A percentile compares a stretch with the other conserved stretches of the same genome.
These are phyloP conservation scores for Cystobasidium slooffiae DNA, from an alignment of 1,284 basidiomycete genomes.

Conservation along the genomic window DNA sequence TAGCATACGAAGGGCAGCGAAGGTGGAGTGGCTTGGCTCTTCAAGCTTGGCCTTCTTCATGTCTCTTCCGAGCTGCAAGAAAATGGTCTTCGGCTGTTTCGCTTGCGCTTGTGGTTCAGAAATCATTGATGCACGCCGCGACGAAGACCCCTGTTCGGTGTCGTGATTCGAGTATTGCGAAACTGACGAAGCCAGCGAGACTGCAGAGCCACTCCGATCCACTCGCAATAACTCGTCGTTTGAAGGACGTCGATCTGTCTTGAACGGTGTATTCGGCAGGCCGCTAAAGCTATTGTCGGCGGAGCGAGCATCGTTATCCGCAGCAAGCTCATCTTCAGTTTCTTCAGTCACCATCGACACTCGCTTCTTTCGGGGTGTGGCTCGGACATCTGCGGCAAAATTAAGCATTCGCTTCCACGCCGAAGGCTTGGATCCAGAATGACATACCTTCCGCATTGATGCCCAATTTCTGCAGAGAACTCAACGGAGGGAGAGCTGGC, in stretches of 20 bases:
- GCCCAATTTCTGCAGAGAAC: constrained; percentile 10
- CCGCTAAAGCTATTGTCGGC: neutral
- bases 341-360: constrained; percentile 43
- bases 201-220: constrained; percentile 25
- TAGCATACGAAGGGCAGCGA: constrained; percentile 75
- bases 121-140: constrained; percentile 11
- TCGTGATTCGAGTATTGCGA: constrained; percentile 29
- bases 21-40: constrained; percentile 64
- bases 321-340: constrained; percentile 40
- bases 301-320: constrained; percentile 3
- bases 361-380: constrained; percentile 28
- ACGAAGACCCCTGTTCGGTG: neutral
- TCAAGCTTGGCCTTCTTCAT: constrained; percentile 85
- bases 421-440: neutral
- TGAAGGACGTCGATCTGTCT: neutral
- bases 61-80: constrained; percentile 87
- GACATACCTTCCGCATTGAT: constrained; percentile 16
- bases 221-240: neutral
- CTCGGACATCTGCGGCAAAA: neutral
- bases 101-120: constrained; percentile 52
- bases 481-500: constrained; percentile 34
- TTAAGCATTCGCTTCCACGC: neutral
- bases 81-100: constrained; percentile 66
- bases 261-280: neutral
- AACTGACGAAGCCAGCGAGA: constrained; percentile 29